Evolutionary conservation across 352 stramenopile species (phyloP).

Genomic region (Plasmopara viticola): DNA sequence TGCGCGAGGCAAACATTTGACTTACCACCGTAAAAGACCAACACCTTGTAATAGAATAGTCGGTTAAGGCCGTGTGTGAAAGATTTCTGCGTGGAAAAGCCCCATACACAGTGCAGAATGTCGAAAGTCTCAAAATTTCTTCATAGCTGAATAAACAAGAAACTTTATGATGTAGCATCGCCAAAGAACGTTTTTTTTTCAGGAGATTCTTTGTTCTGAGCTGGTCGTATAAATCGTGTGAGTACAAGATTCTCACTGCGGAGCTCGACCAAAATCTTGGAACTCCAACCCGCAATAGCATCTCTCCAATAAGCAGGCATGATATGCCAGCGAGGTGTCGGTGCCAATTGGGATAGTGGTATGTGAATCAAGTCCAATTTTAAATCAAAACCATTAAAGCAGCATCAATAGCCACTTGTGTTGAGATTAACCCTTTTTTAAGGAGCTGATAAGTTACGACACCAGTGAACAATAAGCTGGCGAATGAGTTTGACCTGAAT

Average conservation of each 20-base stretch:
- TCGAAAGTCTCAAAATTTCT: not conserved
- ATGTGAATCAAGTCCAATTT: not conserved
- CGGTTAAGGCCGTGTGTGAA: not conserved
- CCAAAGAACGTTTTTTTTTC: not conserved
- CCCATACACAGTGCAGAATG: not conserved
- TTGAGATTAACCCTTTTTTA: not conserved
- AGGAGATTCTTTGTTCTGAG: constrained; percentile 1
- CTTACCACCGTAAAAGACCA: not conserved
- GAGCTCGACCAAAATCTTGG: not conserved
- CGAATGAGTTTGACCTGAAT: not conserved
- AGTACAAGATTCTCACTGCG: not conserved
- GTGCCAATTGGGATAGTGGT: not conserved
- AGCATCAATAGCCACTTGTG: not conserved
- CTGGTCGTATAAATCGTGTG: not conserved
- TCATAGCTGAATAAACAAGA: not conserved
- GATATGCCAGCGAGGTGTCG: not conserved
- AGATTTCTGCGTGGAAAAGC: not conserved
- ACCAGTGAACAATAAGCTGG: not conserved
- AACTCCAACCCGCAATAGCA: not conserved
- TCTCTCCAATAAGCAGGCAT: not conserved
- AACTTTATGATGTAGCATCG: not conserved
- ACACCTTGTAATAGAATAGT: not conserved
- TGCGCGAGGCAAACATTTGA: not conserved
- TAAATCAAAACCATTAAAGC: not conserved
- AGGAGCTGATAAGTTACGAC: not conserved